These are phyloP conservation scores for Blastocystis sp. DNA, from an alignment of 352 stramenopile species.

Conservation along the genomic window DNA sequence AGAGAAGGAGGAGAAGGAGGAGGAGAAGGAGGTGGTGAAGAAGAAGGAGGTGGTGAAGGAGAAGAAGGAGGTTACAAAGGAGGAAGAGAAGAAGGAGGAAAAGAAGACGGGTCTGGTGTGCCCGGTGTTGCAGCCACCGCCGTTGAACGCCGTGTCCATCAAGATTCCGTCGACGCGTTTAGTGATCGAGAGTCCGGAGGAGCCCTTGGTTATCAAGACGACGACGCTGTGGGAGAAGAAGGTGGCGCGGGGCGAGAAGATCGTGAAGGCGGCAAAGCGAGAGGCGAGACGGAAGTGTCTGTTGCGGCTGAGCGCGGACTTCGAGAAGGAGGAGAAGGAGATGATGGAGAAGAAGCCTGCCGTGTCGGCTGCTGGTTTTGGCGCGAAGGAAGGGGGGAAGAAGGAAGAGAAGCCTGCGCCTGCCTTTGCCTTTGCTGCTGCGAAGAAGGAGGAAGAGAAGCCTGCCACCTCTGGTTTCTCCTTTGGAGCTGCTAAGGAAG, in stretches of 20 bases:
- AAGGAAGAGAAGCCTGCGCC: constrained; percentile 12
- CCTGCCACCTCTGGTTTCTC: not conserved
- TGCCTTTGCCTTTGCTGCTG: not conserved
- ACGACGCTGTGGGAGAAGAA: not conserved
- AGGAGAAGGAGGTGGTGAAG: constrained; percentile 28
- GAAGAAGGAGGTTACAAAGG: not conserved
- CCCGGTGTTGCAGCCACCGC: not conserved
- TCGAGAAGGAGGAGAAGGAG: not conserved
- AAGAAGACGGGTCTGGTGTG: not conserved
- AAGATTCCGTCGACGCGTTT: not conserved
- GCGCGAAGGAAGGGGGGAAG: not conserved
- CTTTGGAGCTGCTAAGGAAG: not conserved
- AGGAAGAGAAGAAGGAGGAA: constrained; percentile 20
- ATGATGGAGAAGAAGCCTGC: not conserved
- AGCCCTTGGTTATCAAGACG: not conserved
- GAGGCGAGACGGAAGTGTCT: not conserved
- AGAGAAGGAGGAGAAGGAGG: not conserved
- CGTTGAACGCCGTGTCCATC: not conserved
- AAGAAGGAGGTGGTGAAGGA: not conserved
- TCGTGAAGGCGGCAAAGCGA: not conserved
- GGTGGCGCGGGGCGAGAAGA: not conserved
- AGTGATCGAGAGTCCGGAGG: not conserved
- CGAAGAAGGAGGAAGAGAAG: constrained; percentile 12
- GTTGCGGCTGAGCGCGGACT: not conserved
- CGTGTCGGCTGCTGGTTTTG: not conserved